Base-by-base conservation (phyloP, 768 basidiomycete genomes). In the Tubosaeta sp. region DNA sequence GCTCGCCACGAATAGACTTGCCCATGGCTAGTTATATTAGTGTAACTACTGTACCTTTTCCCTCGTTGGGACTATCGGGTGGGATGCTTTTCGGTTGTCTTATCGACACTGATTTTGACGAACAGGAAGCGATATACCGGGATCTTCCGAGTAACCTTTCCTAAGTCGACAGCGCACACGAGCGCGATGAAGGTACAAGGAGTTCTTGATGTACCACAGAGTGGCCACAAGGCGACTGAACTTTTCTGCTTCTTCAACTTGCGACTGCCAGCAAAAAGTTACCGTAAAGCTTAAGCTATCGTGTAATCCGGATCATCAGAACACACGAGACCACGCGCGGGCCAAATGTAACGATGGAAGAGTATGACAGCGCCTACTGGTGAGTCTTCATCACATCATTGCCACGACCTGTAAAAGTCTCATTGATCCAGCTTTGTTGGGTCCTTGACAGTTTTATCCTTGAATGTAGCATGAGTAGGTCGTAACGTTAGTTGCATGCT, bases 401-500 rank as follows among this genome's bases (percentile, higher is more conserved):
- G 30, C 44, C 22, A 38, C 11, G 7, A 30, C 9, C 30, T 43
- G 31, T 48, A 46, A 45, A 48, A 35, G 36, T 36, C 22, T 52
- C 57, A 40, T 16, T 32, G 30, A 42, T 24, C 31, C 21, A 16
- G 38, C 35, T 51, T 36, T 47, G 14, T 32, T 22, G n/a, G 13
- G 16, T 35, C 16, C 41, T 19, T 43, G 46, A 34, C 52, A 47
- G 49, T 49, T 49, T 55, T 48, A 24, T 36, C 56, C 46, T 25
- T 9, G 12, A 30, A 46, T 44, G 32, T 5, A 29, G 51, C 49
- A 31, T 38, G 25, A 7, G 43, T 13, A 43, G n/a, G 21, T 4
- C 3, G 35, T 58, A 41, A 41, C 49, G 49, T 48, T 27, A 48
- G 36, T 30, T 40, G n/a, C 31, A 35, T 32, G 39, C 29, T 38